These are phyloP conservation scores for Schizosaccharomyces cryophilus DNA, from an alignment of 805 yeast species.

Conservation along the genomic window DNA sequence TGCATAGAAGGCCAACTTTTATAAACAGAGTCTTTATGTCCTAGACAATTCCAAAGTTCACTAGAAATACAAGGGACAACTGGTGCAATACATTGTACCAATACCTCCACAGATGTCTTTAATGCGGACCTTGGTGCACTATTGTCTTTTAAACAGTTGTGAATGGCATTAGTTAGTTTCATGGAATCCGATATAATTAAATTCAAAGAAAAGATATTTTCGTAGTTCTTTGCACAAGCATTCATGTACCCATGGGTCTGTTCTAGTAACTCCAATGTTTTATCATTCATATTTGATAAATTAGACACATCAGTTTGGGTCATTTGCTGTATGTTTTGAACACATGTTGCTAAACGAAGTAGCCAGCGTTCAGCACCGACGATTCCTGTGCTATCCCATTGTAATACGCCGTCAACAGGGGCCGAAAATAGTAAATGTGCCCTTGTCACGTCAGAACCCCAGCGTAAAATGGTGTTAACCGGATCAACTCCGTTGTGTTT, in stretches of 20 bases:
- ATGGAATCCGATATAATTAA: slow-evolving; percentile 74
- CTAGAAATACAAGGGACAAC: background rate
- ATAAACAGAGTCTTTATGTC: background rate
- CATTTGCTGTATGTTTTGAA: slow-evolving; percentile 2
- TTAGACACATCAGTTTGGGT: background rate
- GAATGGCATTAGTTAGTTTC: slow-evolving; percentile 45
- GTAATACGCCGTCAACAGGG: slow-evolving; percentile 54
- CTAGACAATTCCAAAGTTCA: background rate
- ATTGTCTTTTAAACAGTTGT: slow-evolving; percentile 11
- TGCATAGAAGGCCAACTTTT: background rate
- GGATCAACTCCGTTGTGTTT: slow-evolving; percentile 92
- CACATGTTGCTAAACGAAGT: slow-evolving; percentile 16
- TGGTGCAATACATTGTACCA: slow-evolving; percentile 14
- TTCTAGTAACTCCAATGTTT: slow-evolving; percentile 9
- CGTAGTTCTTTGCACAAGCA: slow-evolving; percentile 25
- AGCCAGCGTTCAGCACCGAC: slow-evolving; percentile 79
- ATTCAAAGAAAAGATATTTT: slow-evolving; percentile 49
- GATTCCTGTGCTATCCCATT: slow-evolving; percentile 79
- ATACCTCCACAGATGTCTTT: slow-evolving; percentile 9
- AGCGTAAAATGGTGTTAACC: slow-evolving; percentile 36
- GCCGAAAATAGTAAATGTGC: slow-evolving; percentile 87
- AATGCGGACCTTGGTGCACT: too few relatives aligned
- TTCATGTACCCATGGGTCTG: slow-evolving; percentile 34
- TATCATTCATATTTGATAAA: slow-evolving; percentile 1
- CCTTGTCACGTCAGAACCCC: slow-evolving; percentile 85